These are phyloP conservation scores for Hyaloperonospora arabidopsidis DNA, from an alignment of 352 stramenopile species.

Conservation along the genomic window DNA sequence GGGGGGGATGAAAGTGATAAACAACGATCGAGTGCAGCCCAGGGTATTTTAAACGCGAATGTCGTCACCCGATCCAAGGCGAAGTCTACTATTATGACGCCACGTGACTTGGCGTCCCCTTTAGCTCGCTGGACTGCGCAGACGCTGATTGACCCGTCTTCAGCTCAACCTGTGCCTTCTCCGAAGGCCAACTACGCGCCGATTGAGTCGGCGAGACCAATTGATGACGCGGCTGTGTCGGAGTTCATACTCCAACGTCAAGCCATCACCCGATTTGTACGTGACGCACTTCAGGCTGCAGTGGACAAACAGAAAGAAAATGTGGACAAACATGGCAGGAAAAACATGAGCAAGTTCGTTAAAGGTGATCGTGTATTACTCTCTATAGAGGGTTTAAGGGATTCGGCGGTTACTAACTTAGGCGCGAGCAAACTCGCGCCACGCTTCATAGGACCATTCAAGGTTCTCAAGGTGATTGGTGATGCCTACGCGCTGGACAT, in stretches of 20 bases:
- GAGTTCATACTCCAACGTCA: constrained; percentile 1
- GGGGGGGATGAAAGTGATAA: not conserved
- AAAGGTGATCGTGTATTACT: not conserved
- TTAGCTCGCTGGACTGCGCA: not conserved
- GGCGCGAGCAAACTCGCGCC: not conserved
- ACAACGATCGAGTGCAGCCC: not conserved
- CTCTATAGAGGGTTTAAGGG: not conserved
- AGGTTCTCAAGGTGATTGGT: not conserved
- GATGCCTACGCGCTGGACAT: constrained; percentile 4
- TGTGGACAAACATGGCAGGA: constrained; percentile 2
- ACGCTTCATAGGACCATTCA: constrained; percentile 1
- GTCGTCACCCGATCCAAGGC: not conserved
- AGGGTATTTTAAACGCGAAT: not conserved
- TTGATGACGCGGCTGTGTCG: not conserved
- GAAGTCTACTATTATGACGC: not conserved
- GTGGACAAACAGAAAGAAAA: not conserved
- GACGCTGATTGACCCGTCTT: not conserved
- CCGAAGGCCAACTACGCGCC: not conserved
- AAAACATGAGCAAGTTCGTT: not conserved
- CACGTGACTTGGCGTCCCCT: not conserved
- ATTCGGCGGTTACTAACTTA: not conserved
- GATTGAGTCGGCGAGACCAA: not conserved
- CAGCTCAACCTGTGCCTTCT: not conserved
- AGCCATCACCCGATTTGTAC: not conserved
- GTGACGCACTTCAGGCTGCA: not conserved